Base-by-base conservation (phyloP, 2,329 filamentous ascomycete genomes). In the Lecanicillium sp. region DNA sequence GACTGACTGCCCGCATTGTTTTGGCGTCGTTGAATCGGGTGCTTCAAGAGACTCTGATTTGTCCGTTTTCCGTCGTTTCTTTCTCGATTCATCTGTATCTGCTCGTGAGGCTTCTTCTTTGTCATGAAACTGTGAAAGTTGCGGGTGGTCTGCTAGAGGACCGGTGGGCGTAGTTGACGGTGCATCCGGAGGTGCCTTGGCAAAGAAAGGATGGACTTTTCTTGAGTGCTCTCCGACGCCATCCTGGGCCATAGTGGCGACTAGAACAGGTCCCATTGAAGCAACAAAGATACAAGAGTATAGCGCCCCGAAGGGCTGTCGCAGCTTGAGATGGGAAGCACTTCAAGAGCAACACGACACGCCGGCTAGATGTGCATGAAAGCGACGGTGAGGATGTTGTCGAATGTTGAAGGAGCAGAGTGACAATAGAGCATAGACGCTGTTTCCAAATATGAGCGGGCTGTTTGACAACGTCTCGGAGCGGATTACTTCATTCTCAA, bases 191-290 rank as follows among this genome's bases (percentile, higher is more conserved):
- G 36, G 13, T 19, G 42, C 41, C 40, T 56, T 59, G 29, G 58
- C 50, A 50, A 78, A 77, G 56, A 78, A 75, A 14, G 74, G 73
- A 47, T 78, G 74, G 28, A 77, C 50, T 46, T 71, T 73, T 49
- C 65, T 68, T 17, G 52, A 48, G 29, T 55, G 50, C 39, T 60
- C 61, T 43, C 50, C 52, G 37, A 56, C 45, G 40, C 52, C 58
- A 51, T 60, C 57, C 39, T 60, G 60, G 45, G 58, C 57, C 71
- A 74, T 75, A 35, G 53, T 60, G 48, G 59, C 57, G 39, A 65
- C 53, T 41, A 62, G 48, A 31, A 64, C 51, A 30, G 63, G 55
- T 56, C 62, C 64, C 67, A 71, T 72, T 46, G 57, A 56, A 33
- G 38, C 43, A 35, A 35, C 11, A 17, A 20, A 6, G 13, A 16